Evolutionary conservation across 2,329 filamentous ascomycete genomes (phyloP).

Genomic region (Iodosphaeria phyllophila): DNA sequence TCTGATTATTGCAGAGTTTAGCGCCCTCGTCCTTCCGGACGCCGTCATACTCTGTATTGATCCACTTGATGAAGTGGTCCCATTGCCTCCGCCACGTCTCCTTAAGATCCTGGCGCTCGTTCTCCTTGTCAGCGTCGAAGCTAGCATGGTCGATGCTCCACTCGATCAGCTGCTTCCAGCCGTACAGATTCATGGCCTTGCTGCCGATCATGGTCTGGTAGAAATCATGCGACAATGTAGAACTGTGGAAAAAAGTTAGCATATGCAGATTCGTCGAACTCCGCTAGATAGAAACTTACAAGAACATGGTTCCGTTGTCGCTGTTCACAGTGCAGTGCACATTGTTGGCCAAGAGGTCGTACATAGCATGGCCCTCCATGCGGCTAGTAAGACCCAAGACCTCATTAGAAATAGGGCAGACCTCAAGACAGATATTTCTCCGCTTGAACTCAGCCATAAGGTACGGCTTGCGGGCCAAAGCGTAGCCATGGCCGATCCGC

Average conservation of each 20-base stretch:
- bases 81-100: conserved; percentile 32
- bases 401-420: conserved; percentile 65
- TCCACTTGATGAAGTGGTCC: conserved; percentile 35
- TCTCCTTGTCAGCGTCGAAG: conserved; percentile 25
- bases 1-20: too few species aligned
- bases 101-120: conserved; percentile 14
- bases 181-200: conserved; percentile 44
- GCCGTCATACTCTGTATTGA: too few species aligned
- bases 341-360: conserved; percentile 49
- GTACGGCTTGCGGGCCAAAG: conserved; percentile 45
- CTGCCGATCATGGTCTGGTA: conserved; percentile 59
- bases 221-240: conserved; percentile 56
- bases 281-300: conserved; percentile 21
- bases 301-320: conserved; percentile 58
- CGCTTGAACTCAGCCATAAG: conserved; percentile 48
- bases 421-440: conserved; percentile 49
- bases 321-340: conserved; percentile 58
- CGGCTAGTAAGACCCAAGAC: conserved; percentile 49
- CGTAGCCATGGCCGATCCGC: conserved; percentile 58
- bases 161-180: conserved; percentile 48
- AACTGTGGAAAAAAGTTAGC: conserved; percentile 22
- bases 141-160: conserved; percentile 47
- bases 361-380: conserved; percentile 46
- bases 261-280: not conserved
- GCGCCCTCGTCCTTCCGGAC: too few species aligned